phyloP scores from a whole-genome alignment of 495 filamentous ascomycete genomes.

The Podospora conica region DNA sequence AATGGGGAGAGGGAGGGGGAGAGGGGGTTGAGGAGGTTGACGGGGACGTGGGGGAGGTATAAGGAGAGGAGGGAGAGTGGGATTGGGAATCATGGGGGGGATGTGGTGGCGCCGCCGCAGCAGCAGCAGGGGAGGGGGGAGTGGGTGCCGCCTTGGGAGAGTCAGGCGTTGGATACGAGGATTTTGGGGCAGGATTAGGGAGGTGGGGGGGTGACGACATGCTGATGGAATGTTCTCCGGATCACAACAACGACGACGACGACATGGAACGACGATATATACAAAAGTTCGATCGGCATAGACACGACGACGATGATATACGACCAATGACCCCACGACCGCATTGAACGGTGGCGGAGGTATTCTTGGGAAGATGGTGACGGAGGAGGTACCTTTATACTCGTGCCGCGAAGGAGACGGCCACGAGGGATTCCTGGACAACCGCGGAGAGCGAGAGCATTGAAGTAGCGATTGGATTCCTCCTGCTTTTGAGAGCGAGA shows the following conservation, averaged over 20 bases:
- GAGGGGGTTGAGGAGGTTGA: neutral
- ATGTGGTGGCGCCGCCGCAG: neutral
- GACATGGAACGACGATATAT: neutral
- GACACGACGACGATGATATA: neutral
- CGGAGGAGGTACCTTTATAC: neutral
- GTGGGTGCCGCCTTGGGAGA: slow-evolving; percentile 13
- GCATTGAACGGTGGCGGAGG: neutral
- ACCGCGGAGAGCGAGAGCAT: neutral
- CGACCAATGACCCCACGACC: neutral
- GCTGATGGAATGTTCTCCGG: neutral
- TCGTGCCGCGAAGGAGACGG: neutral
- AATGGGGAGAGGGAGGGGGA: neutral
- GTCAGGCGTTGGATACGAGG: slow-evolving; percentile 14
- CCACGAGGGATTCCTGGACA: neutral
- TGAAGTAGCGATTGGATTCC: neutral
- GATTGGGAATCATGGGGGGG: neutral
- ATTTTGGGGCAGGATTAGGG: slow-evolving; percentile 13
- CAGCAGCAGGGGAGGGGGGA: neutral
- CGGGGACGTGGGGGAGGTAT: neutral
- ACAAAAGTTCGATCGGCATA: neutral
- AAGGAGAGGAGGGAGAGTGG: slow-evolving; percentile 1
- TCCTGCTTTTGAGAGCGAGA: neutral
- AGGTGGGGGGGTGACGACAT: neutral
- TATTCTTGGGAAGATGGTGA: neutral
- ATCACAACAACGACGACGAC: neutral